Evolutionary conservation across 2,329 filamentous ascomycete genomes (phyloP).

Genomic region (Venturia asperata): DNA sequence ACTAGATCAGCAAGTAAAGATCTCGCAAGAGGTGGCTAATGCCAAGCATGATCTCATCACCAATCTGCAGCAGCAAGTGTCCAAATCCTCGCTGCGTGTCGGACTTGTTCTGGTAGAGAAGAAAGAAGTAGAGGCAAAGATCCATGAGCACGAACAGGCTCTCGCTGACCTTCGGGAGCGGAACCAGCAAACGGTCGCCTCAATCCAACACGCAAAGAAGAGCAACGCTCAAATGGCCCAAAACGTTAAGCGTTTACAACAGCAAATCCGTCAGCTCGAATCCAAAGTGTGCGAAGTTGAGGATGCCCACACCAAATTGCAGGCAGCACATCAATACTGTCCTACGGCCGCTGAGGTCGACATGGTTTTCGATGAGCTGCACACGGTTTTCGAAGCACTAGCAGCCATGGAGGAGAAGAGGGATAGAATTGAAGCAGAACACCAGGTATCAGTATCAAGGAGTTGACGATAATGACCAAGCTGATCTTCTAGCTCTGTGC

Average conservation of each 20-base stretch:
- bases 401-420: not conserved
- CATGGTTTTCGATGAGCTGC: not conserved
- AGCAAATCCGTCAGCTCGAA: not conserved
- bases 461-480: not conserved
- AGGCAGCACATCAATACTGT: not conserved
- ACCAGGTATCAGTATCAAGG: constrained; percentile 5
- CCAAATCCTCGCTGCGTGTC: not conserved
- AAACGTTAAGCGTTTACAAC: not conserved
- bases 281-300: not conserved
- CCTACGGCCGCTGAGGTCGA: not conserved
- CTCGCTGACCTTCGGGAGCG: not conserved
- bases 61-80: not conserved
- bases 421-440: not conserved
- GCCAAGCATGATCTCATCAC: not conserved
- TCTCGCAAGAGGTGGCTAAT: not conserved
- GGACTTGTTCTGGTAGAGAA: not conserved
- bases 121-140: not conserved
- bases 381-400: not conserved
- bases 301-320: not conserved
- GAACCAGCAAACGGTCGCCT: not conserved
- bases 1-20: not conserved
- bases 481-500: constrained; percentile 3
- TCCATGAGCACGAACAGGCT: not conserved
- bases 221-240: not conserved
- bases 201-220: not conserved